Evolutionary conservation across 2,329 filamentous ascomycete genomes (phyloP), one percentile per base, ranked within the genome.

Genomic region (Chaetomium olivaceum): DNA sequence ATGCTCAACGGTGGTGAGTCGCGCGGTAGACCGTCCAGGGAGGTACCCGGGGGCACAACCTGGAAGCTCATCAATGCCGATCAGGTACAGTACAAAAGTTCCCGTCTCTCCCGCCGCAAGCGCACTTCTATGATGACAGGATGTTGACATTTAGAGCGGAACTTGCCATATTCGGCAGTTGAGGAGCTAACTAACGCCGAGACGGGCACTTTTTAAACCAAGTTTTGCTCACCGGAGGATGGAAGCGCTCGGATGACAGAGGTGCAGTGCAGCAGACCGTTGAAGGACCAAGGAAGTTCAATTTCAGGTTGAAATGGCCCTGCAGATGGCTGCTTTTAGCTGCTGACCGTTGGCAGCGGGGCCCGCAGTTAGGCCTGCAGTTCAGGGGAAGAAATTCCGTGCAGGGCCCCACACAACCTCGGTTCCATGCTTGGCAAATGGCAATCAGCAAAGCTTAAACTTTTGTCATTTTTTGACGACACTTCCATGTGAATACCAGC

Each of bases 371-470:
- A 14, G 33, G 9, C 9, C 33, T 36, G 36, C 14, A 16, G 33
- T 36, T 36, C 36, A 39, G 36, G 16, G 39, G 39, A 43, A 43
- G 39, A 43, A 43, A 43, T 43, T n/a, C 39, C 39, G 6, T 43
- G 39, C 50, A 52, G 21, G 21, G 16, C 50, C 50, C 50, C 50
- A 52, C 50, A 52, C 21, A 16, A 23, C n/a, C n/a, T n/a, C n/a
- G 2, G 25, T 23, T 27, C n/a, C n/a, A n/a, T n/a, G 21, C 50
- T 52, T 52, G 50, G 50, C 50, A 27, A 27, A 25, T 52, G 50
- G 50, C n/a, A 52, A 52, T 52, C 50, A 52, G 27, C 50, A 52
- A 27, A 52, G 50, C 50, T 52, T 52, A 52, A 52, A 52, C 50
- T 52, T 21, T 52, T 23, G 50, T 9, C 21, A 19, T 27, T 52